Conservation (phyloP, 371 early-diverging fungal genomes). For the Apophysomyces sp. region DNA sequence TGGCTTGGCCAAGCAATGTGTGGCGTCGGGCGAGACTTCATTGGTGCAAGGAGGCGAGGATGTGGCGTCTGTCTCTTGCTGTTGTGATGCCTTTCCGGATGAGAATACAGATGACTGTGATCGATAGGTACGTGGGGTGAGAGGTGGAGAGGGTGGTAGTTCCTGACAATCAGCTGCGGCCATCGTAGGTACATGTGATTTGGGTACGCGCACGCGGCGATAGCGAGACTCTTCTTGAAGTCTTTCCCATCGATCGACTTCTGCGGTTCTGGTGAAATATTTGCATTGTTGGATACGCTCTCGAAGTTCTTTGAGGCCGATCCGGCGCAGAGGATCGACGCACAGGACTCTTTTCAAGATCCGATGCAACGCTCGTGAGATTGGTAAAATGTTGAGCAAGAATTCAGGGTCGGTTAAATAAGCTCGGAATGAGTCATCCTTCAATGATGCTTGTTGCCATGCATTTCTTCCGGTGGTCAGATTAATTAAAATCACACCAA, state of each 20-base stretch:
- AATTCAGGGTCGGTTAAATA: conserved; percentile 64
- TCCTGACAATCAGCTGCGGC: not conserved
- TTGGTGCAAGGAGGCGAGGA: conserved; percentile 8
- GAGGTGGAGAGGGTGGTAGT: conserved; percentile 13
- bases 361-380: conserved; percentile 67
- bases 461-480: conserved; percentile 77
- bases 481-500: conserved; percentile 83
- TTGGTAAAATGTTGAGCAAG: conserved; percentile 65
- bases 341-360: conserved; percentile 75
- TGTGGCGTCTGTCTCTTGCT: conserved; percentile 3
- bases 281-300: conserved; percentile 57
- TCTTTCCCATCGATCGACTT: conserved; percentile 26
- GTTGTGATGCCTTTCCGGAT: conserved; percentile 5
- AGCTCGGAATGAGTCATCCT: conserved; percentile 72
- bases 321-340: conserved; percentile 69
- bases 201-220: not conserved
- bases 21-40: conserved; percentile 8
- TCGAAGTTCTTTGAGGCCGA: conserved; percentile 62
- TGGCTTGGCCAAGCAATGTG: not conserved
- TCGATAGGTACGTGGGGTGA: conserved; percentile 12
- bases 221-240: conserved; percentile 2
- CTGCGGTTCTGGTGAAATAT: conserved; percentile 52
- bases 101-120: conserved; percentile 10
- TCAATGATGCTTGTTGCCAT: conserved; percentile 74
- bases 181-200: not conserved